A percentile compares a stretch with the other conserved stretches of the same genome.
phyloP scores from a whole-genome alignment of 768 basidiomycete genomes.

The Kockovaella imperatae region DNA sequence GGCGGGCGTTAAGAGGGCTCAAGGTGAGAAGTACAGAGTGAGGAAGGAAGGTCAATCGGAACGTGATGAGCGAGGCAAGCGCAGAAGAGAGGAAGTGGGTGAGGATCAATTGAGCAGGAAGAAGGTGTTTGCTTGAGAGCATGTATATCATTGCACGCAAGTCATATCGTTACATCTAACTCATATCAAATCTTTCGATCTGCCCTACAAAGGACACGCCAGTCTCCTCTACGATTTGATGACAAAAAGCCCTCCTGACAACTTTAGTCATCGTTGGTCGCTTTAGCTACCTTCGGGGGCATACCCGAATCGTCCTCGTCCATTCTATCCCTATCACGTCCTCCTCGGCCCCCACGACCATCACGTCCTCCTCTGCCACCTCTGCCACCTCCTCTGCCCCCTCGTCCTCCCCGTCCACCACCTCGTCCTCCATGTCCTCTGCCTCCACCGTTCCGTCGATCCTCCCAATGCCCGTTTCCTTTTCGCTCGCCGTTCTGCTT shows the following conservation, averaged over 20 bases:
- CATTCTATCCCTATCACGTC: conserved; percentile 7
- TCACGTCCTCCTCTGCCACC: conserved; percentile 23
- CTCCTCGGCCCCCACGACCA: conserved; percentile 4
- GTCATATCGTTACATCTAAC: too few species aligned
- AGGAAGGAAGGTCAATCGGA: conserved; percentile 74
- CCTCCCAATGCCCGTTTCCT: conserved; percentile 9
- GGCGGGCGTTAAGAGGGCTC: conserved; percentile 59
- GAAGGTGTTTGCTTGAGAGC: conserved; percentile 90
- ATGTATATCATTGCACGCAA: too few species aligned
- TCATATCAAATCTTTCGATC: too few species aligned
- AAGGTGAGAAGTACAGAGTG: conserved; percentile 70
- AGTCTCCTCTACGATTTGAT: too few species aligned
- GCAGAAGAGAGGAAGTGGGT: conserved; percentile 52
- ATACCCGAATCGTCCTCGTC: conserved; percentile 4
- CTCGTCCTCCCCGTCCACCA: conserved; percentile 23
- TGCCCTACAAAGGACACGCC: too few species aligned
- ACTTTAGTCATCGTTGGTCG: too few species aligned
- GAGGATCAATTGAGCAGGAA: conserved; percentile 76
- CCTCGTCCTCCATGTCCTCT: conserved; percentile 30
- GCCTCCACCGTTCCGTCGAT: conserved; percentile 19
- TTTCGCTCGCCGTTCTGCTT: conserved; percentile 19
- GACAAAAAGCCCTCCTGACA: too few species aligned
- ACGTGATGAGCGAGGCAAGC: conserved; percentile 56
- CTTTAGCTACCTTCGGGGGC: conserved; percentile 4
- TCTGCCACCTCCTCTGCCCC: conserved; percentile 28